phyloP scores from a whole-genome alignment of 768 basidiomycete genomes.

The Boletellus ananas region DNA sequence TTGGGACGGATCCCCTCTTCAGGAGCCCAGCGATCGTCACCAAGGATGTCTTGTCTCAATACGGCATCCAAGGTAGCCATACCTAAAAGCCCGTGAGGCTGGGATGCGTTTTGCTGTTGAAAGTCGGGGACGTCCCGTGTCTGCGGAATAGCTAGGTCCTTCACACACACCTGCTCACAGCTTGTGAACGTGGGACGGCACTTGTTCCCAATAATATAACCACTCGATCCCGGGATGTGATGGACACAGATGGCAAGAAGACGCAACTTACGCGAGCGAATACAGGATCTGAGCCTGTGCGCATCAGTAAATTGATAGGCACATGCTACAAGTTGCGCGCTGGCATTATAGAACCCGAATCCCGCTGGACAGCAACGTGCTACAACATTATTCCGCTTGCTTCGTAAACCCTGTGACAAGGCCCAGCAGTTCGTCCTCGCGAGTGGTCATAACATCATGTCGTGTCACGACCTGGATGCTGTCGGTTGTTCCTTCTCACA shows the following conservation, averaged over 20 bases:
- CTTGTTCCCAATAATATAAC: too few species aligned
- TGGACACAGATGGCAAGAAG: too few species aligned
- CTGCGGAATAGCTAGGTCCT: too few species aligned
- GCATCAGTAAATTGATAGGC: too few species aligned
- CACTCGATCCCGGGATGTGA: too few species aligned
- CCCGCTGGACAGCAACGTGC: neutral
- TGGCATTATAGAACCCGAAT: too few species aligned
- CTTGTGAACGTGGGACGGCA: too few species aligned
- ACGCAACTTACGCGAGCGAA: too few species aligned
- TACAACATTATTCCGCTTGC: slow-evolving; percentile 1
- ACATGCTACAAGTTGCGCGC: too few species aligned
- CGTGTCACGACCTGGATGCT: slow-evolving; percentile 3
- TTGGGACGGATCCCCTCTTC: slow-evolving; percentile 83
- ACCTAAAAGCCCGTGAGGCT: slow-evolving; percentile 5
- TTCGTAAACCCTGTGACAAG: neutral
- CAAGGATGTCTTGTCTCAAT: slow-evolving; percentile 54
- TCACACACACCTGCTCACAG: too few species aligned
- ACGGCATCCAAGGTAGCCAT: slow-evolving; percentile 48
- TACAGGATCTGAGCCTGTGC: too few species aligned
- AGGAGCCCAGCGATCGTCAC: slow-evolving; percentile 71
- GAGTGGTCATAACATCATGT: slow-evolving; percentile 13
- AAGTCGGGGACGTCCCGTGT: neutral
- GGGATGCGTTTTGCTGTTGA: neutral
- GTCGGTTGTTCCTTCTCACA: slow-evolving; percentile 1
- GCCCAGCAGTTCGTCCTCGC: neutral